A percentile compares a stretch with the other conserved stretches of the same genome.
phyloP scores from a whole-genome alignment of 1,284 basidiomycete genomes.

The Puccinia triticina region DNA sequence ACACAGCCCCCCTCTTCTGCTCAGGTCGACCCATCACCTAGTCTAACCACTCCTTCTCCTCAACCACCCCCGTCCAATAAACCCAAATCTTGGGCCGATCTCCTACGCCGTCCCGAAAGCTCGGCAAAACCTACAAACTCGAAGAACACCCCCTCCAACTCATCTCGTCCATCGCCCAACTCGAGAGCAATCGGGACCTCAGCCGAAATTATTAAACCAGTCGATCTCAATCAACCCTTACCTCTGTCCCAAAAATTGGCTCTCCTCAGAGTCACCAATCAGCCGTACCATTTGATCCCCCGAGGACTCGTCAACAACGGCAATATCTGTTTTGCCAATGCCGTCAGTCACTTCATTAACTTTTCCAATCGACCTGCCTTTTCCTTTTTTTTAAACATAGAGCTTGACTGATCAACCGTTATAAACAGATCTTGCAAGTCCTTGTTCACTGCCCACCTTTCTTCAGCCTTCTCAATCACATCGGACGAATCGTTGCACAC shows the following conservation, averaged over 20 bases:
- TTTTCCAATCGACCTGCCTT: background rate
- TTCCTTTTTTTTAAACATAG: slow-evolving; percentile 7
- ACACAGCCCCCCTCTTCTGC: slow-evolving; percentile 61
- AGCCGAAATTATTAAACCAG: slow-evolving; percentile 56
- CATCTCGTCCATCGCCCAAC: slow-evolving; percentile 26
- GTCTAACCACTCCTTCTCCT: slow-evolving; percentile 62
- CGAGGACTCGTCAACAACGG: slow-evolving; percentile 91
- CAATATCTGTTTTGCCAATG: slow-evolving; percentile 97
- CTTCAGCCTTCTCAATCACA: slow-evolving; percentile 73
- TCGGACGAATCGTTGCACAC: slow-evolving; percentile 66
- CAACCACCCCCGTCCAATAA: slow-evolving; percentile 63
- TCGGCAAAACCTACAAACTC: slow-evolving; percentile 52
- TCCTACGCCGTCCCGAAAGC: slow-evolving; percentile 64
- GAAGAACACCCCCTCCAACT: slow-evolving; percentile 58
- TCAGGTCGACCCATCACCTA: slow-evolving; percentile 58
- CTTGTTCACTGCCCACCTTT: slow-evolving; percentile 87
- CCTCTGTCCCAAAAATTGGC: slow-evolving; percentile 55
- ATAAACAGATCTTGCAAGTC: slow-evolving; percentile 73
- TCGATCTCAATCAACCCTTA: slow-evolving; percentile 61
- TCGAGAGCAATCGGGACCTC: background rate
- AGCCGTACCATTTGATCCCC: slow-evolving; percentile 64
- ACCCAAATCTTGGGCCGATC: slow-evolving; percentile 44
- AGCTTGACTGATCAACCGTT: too few species aligned
- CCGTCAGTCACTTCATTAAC: slow-evolving; percentile 62
- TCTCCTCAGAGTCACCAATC: slow-evolving; percentile 50